Evolutionary conservation across 306 rosid species (phyloP).

Genomic region (Vigna nakashimae): DNA sequence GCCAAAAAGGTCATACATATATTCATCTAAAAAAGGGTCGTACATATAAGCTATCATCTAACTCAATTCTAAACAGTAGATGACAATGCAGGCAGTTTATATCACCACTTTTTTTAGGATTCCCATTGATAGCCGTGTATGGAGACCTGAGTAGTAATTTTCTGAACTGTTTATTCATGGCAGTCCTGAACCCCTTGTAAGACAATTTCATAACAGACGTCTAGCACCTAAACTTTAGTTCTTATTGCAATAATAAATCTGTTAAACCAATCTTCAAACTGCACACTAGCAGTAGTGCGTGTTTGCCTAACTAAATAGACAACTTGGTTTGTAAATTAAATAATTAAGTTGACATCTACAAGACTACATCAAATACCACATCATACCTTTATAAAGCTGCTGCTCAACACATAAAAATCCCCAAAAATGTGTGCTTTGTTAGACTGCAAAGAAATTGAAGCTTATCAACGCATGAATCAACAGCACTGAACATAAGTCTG

Average conservation of each 20-base stretch:
- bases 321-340: constrained; percentile 36
- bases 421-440: constrained; percentile 81
- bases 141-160: constrained; percentile 18
- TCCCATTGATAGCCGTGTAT: constrained; percentile 23
- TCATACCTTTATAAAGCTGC: constrained; percentile 81
- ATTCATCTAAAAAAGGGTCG: not conserved
- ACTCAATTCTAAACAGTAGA: constrained; percentile 10
- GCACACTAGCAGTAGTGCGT: constrained; percentile 13
- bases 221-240: constrained; percentile 17
- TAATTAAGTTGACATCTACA: constrained; percentile 22
- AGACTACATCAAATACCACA: constrained; percentile 35
- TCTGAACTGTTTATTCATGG: constrained; percentile 13
- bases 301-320: constrained; percentile 34
- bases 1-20: constrained; percentile 22
- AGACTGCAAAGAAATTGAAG: constrained; percentile 72
- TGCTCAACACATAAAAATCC: constrained; percentile 80
- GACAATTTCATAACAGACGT: constrained; percentile 24
- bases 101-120: not conserved
- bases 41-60: constrained; percentile 25
- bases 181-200: constrained; percentile 8
- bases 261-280: constrained; percentile 19
- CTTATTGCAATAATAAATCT: not conserved
- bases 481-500: constrained; percentile 37
- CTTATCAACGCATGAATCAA: constrained; percentile 32
- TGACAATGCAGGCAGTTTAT: constrained; percentile 27